Percentiles rank a stretch among this genome's conserved stretches.
Evolutionary conservation across 2,329 filamentous ascomycete genomes (phyloP).

Genomic region (Trichothecium roseum): DNA sequence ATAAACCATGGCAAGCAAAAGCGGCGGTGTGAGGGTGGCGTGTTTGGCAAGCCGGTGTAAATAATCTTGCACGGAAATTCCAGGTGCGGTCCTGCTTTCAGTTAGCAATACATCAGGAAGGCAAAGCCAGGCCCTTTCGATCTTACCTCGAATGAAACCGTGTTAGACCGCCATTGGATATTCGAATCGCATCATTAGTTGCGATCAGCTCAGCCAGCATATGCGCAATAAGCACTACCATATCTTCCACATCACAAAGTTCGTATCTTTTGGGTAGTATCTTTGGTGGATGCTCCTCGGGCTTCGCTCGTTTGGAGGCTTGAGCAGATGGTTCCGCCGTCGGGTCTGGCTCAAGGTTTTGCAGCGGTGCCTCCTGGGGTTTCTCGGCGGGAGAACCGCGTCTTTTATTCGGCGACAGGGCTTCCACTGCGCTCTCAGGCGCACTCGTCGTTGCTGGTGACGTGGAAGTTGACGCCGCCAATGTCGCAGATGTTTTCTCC

Average conservation of each 20-base stretch:
- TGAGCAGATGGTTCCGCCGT: constrained; percentile 3
- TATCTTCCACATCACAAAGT: constrained; percentile 68
- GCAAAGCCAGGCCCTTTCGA: not conserved
- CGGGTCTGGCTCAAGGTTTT: not conserved
- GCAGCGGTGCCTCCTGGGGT: not conserved
- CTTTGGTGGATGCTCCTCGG: constrained; percentile 41
- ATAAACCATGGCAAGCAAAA: constrained; percentile 97
- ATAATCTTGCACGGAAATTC: constrained; percentile 91
- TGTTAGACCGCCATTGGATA: constrained; percentile 67
- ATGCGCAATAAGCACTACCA: constrained; percentile 83
- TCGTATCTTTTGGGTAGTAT: constrained; percentile 68
- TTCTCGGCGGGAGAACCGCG: constrained; percentile 1
- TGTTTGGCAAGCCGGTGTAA: constrained; percentile 86
- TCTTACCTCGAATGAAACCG: constrained; percentile 84
- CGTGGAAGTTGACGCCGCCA: constrained; percentile 1
- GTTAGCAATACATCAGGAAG: constrained; percentile 10
- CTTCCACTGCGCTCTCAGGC: constrained; percentile 1
- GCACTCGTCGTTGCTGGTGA: not conserved
- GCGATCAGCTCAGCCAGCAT: constrained; percentile 94
- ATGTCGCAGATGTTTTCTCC: constrained; percentile 6
- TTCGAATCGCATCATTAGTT: constrained; percentile 81
- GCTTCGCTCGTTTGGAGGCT: constrained; percentile 41
- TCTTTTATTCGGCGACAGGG: constrained; percentile 22
- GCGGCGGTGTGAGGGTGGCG: constrained; percentile 82
- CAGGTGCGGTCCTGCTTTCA: constrained; percentile 52